These are phyloP conservation scores for Artomyces pyxidatus DNA, from an alignment of 768 basidiomycete species.

Conservation along the genomic window DNA sequence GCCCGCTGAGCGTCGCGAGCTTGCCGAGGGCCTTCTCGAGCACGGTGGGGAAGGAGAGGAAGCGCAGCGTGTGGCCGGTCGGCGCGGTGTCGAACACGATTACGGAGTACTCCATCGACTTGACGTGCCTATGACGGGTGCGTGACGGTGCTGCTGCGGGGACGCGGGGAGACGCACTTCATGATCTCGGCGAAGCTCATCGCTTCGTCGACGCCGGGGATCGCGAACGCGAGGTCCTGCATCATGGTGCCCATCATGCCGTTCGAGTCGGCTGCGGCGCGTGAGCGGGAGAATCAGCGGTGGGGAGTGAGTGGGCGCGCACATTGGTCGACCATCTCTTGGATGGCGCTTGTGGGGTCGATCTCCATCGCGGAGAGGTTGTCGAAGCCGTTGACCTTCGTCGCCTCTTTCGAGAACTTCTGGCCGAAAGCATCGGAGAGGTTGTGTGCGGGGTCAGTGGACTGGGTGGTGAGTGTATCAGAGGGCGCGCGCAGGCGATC, in stretches of 20 bases:
- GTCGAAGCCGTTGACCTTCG: constrained; percentile 93
- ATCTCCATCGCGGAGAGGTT: constrained; percentile 99
- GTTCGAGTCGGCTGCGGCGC: constrained; percentile 64
- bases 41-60: constrained; percentile 97
- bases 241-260: constrained; percentile 99
- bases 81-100: constrained; percentile 99
- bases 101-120: constrained; percentile 99
- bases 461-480: constrained; percentile 37
- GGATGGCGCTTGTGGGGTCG: constrained; percentile 94
- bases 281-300: neutral
- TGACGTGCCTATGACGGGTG: constrained; percentile 70
- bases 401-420: constrained; percentile 98
- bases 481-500: neutral
- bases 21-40: constrained; percentile 97
- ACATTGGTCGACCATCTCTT: constrained; percentile 99
- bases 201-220: constrained; percentile 98
- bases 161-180: constrained; percentile 57
- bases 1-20: constrained; percentile 84
- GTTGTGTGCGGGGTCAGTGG: constrained; percentile 99
- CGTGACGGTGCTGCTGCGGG: neutral
- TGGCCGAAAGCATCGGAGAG: constrained; percentile 97
- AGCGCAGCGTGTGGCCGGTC: constrained; percentile 96
- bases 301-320: constrained; percentile 15
- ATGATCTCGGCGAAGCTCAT: constrained; percentile 99
- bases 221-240: constrained; percentile 98